These are phyloP conservation scores for Avena atlantica DNA, from an alignment of 176 grass and related monocot genomes.

Conservation along the genomic window DNA sequence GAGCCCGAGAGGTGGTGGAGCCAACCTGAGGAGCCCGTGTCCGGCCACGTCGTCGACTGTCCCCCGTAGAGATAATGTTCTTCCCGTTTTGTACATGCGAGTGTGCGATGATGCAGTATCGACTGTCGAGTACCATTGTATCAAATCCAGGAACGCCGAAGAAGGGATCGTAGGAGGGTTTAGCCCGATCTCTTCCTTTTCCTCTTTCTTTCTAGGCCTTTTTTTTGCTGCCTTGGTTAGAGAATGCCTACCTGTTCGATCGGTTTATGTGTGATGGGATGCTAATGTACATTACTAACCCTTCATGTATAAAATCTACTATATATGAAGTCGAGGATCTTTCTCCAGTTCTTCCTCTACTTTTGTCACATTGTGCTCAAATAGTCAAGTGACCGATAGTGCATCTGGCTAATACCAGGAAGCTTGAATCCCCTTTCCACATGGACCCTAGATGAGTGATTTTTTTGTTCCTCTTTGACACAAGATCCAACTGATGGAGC, in stretches of 20 bases:
- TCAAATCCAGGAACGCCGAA: not conserved
- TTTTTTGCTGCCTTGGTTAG: conserved; percentile 39
- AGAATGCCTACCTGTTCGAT: not conserved
- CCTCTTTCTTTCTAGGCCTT: conserved; percentile 2
- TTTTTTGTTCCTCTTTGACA: not conserved
- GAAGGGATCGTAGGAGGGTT: not conserved
- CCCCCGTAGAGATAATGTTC: not conserved
- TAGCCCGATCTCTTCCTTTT: not conserved
- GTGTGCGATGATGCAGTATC: conserved; percentile 3
- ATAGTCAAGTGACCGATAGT: not conserved
- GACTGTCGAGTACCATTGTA: conserved; percentile 18
- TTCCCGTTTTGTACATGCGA: conserved; percentile 33
- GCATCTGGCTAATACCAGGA: too few species aligned
- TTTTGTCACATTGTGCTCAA: not conserved
- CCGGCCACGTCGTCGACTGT: not conserved
- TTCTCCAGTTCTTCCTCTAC: not conserved
- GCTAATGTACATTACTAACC: conserved; percentile 34
- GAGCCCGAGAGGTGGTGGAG: conserved; percentile 27
- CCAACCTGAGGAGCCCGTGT: conserved; percentile 29
- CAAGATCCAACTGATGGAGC: not conserved
- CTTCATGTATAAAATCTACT: conserved; percentile 1
- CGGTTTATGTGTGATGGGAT: not conserved
- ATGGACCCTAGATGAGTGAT: not conserved
- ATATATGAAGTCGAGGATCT: not conserved
- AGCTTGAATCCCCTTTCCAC: not conserved